phyloP scores from a whole-genome alignment of 441 rosid species.

The Kokia cookei region DNA sequence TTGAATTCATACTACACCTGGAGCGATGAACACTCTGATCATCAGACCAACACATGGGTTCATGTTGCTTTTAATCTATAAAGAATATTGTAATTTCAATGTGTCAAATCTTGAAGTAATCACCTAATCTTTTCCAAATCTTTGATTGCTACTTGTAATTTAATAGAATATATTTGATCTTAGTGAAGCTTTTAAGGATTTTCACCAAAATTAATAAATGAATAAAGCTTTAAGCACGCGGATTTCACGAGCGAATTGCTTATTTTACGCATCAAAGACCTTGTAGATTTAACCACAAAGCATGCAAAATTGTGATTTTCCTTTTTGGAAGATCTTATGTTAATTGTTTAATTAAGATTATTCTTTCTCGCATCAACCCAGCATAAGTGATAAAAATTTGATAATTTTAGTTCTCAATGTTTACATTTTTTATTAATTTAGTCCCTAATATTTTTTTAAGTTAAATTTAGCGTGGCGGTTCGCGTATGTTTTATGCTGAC shows the following conservation, averaged over 20 bases:
- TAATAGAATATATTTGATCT: background rate
- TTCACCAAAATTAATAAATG: no score
- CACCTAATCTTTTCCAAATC: background rate
- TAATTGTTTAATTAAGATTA: background rate
- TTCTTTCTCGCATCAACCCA: no score
- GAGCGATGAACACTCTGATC: no score
- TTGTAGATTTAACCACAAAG: background rate
- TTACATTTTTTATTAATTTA: no score
- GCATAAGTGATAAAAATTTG: no score
- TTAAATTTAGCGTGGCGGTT: no score
- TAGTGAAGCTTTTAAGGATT: background rate
- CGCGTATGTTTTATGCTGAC: no score
- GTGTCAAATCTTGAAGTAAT: background rate
- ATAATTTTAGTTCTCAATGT: no score
- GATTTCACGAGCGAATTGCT: slow-evolving; percentile 9
- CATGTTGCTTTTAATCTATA: background rate
- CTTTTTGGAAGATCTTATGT: background rate
- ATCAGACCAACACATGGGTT: no score
- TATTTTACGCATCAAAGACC: slow-evolving; percentile 7
- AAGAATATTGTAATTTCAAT: background rate
- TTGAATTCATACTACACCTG: no score
- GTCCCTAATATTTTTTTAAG: no score
- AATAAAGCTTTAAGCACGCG: slow-evolving; percentile 18
- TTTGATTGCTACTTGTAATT: background rate
- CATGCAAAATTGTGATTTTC: background rate